Conservation (phyloP, 306 rosid genomes). For the Hylodesmum podocarpum region DNA sequence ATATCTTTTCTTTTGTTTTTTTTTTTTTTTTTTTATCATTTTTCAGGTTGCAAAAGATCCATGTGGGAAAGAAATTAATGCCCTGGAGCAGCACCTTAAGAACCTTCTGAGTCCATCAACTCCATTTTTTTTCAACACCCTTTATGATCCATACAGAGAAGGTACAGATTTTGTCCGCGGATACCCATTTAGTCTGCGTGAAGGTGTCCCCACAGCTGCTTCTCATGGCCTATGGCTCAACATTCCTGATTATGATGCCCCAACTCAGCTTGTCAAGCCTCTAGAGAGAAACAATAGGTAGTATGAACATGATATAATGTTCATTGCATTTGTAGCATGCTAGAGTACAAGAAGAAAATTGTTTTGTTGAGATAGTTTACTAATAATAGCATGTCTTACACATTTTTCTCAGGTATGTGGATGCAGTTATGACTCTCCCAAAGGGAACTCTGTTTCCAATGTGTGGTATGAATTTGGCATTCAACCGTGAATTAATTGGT, state of each 20-base stretch:
- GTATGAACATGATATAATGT: conserved; percentile 20
- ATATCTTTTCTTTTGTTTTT: background rate
- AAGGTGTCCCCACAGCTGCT: conserved; percentile 71
- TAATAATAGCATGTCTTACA: background rate
- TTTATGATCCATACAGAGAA: conserved; percentile 82
- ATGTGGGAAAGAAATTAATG: conserved; percentile 72
- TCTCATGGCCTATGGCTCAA: conserved; percentile 94
- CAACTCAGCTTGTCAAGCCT: conserved; percentile 91
- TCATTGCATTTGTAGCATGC: background rate
- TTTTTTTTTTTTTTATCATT: background rate
- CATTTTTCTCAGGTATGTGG: conserved; percentile 57
- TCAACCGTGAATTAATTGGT: conserved; percentile 79
- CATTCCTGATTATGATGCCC: conserved; percentile 89
- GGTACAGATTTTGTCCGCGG: conserved; percentile 88
- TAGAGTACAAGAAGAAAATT: background rate
- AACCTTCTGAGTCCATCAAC: conserved; percentile 74
- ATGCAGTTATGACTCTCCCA: conserved; percentile 79
- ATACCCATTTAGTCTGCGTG: conserved; percentile 79
- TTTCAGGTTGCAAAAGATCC: conserved; percentile 83
- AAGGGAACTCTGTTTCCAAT: conserved; percentile 83
- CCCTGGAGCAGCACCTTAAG: conserved; percentile 76
- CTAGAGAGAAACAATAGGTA: conserved; percentile 75
- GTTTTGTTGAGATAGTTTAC: background rate
- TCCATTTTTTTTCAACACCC: conserved; percentile 81
- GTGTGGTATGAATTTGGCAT: conserved; percentile 90